Evolutionary conservation across 305 asterid genomes (phyloP), one percentile per base, ranked within the genome.

Genomic region (Striga hermonthica): DNA sequence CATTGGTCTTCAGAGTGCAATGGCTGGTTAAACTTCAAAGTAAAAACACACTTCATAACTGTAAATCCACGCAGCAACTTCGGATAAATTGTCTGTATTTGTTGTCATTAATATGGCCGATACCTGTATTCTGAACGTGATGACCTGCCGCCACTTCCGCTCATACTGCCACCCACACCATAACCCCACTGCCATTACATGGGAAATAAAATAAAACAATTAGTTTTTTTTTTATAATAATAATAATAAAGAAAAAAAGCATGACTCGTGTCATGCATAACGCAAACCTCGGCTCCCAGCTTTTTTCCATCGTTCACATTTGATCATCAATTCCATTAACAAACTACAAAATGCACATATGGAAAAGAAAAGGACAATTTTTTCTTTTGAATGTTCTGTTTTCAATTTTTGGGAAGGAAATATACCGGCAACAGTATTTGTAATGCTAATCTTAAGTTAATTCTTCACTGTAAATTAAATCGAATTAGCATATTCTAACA

Each of bases 171-270:
- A 54, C 96, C 94, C 62, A 85, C 83, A 55, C 95, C 95, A 57
- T 87, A 90, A 62, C 98, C 95, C 98, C 98, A 93, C 97, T 93
- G 90, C 73, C 81, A 66, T 67, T 39, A n/a, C 44, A 57, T 41
- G 49, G 69, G n/a, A 40, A 50, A 66, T 52, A 3, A n/a, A n/a
- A 12, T 39, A 1, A 39, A 39, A 5, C 5, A 5, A 39, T 39
- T 39, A 39, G 0, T 39, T 5, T 39, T 39, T 39, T 39, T 0
- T 39, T 1, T 5, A 39, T n/a, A n/a, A n/a, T n/a, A n/a, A n/a
- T n/a, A n/a, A n/a, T n/a, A n/a, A n/a, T n/a, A n/a, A n/a, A n/a
- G n/a, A n/a, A 22, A 22, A 22, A 22, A 22, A 22, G 2, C 1
- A 22, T 22, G 31, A 22, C 31, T 0, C 31, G 31, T 22, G 31